Evolutionary conservation across 2,329 filamentous ascomycete genomes (phyloP).

Genomic region (Aspergillus quadrilineatus): DNA sequence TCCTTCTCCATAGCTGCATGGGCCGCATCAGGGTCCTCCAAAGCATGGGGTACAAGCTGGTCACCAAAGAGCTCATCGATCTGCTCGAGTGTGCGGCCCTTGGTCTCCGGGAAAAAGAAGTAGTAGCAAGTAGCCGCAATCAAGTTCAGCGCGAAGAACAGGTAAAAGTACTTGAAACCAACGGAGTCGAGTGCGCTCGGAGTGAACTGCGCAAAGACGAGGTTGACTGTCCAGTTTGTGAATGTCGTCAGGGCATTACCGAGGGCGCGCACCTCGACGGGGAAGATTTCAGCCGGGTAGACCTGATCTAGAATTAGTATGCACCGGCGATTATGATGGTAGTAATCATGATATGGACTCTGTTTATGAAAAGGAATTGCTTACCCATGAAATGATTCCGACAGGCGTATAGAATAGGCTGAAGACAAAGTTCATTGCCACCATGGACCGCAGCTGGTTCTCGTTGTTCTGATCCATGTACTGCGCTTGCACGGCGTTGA

Average conservation of each 20-base stretch:
- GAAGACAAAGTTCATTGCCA: conserved; percentile 51
- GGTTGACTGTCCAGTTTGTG: conserved; percentile 48
- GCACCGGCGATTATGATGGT: too few species aligned
- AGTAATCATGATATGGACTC: too few species aligned
- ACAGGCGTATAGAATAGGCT: conserved; percentile 47
- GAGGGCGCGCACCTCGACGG: conserved; percentile 43
- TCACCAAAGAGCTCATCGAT: conserved; percentile 10
- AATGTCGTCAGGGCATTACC: conserved; percentile 48
- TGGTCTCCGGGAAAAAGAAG: conserved; percentile 12
- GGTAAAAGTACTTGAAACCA: conserved; percentile 52
- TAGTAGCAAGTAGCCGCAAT: conserved; percentile 31
- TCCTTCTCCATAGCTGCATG: conserved; percentile 9
- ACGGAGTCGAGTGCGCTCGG: conserved; percentile 46
- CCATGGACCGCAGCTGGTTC: conserved; percentile 44
- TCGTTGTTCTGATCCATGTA: conserved; percentile 24
- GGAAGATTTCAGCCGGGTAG: conserved; percentile 50
- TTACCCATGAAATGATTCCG: conserved; percentile 47
- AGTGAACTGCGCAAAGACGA: conserved; percentile 52
- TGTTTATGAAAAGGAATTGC: neutral
- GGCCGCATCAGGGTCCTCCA: conserved; percentile 7
- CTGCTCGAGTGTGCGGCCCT: conserved; percentile 9
- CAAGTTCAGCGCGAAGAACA: conserved; percentile 52
- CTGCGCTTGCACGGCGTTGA: conserved; percentile 7
- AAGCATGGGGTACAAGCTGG: conserved; percentile 9
- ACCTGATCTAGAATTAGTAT: conserved; percentile 21